Percentiles rank a stretch among this genome's conserved stretches.
phyloP scores from a whole-genome alignment of 257 asterid genomes.

The Solanum appendiculatum region DNA sequence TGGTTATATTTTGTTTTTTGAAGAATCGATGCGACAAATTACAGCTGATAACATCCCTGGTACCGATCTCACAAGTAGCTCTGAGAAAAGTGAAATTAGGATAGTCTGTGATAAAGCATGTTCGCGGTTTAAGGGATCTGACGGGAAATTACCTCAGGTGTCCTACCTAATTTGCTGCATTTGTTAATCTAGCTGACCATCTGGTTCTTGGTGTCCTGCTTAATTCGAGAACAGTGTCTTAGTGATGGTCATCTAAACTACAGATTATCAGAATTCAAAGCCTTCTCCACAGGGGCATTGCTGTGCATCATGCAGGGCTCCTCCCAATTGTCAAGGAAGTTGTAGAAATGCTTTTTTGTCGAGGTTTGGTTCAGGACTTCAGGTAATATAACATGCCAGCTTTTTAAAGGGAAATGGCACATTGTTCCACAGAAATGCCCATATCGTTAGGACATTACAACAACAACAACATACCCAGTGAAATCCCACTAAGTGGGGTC shows the following conservation, averaged over 20 bases:
- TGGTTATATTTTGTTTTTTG: constrained; percentile 94
- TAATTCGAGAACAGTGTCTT: background rate
- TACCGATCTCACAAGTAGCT: constrained; percentile 85
- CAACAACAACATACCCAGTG: no score
- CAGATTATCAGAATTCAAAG: constrained; percentile 91
- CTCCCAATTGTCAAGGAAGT: constrained; percentile 99
- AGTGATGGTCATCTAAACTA: constrained; percentile 9
- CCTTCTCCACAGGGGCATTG: constrained; percentile 89
- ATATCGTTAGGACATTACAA: background rate
- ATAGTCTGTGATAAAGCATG: constrained; percentile 94
- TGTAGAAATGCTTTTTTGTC: constrained; percentile 98
- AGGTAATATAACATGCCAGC: constrained; percentile 36
- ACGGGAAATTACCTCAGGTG: constrained; percentile 94
- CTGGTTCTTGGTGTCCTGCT: background rate
- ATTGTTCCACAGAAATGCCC: background rate
- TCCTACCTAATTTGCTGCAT: constrained; percentile 3
- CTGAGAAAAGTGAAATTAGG: constrained; percentile 94
- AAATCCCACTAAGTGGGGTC: background rate
- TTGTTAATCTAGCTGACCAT: background rate
- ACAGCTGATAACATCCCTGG: constrained; percentile 75
- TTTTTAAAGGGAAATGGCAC: background rate
- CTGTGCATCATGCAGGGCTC: constrained; percentile 95
- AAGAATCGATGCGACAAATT: constrained; percentile 89
- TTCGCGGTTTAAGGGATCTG: constrained; percentile 94
- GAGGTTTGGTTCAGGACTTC: constrained; percentile 89